Conservation (phyloP, 495 filamentous ascomycete species). For the Lasiosphaeria hispida region DNA sequence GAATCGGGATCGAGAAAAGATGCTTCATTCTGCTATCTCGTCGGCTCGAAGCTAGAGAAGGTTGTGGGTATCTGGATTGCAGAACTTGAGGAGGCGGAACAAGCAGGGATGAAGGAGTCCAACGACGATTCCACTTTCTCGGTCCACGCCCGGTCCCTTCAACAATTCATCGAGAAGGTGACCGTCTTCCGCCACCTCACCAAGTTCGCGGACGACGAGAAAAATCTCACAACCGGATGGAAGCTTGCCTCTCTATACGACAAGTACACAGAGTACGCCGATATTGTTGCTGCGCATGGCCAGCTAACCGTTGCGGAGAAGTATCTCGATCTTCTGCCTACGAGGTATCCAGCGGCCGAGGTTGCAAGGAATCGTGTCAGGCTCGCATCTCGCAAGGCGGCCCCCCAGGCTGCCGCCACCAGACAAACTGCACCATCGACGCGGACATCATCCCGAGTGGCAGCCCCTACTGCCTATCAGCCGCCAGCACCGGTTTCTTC, state of each 20-base stretch:
- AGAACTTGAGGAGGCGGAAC: slow-evolving; percentile 79
- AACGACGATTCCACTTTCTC: slow-evolving; percentile 79
- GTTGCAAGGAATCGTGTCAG: slow-evolving; percentile 82
- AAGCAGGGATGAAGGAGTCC: slow-evolving; percentile 64
- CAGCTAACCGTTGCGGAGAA: slow-evolving; percentile 81
- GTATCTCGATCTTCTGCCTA: slow-evolving; percentile 86
- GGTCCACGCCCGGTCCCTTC: slow-evolving; percentile 82
- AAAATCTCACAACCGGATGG: slow-evolving; percentile 70
- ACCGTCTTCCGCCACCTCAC: slow-evolving; percentile 93
- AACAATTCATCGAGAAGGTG: slow-evolving; percentile 96
- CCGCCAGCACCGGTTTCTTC: slow-evolving; percentile 33
- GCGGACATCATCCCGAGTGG: slow-evolving; percentile 30
- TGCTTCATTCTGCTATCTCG: slow-evolving; percentile 92
- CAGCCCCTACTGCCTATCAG: slow-evolving; percentile 39
- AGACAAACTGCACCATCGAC: slow-evolving; percentile 22
- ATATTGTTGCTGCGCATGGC: slow-evolving; percentile 88
- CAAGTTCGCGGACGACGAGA: slow-evolving; percentile 82
- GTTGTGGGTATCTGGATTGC: slow-evolving; percentile 90
- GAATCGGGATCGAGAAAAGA: slow-evolving; percentile 76
- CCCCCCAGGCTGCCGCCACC: slow-evolving; percentile 29
- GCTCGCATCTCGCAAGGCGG: slow-evolving; percentile 72
- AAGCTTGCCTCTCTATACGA: slow-evolving; percentile 85
- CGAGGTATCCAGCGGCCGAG: slow-evolving; percentile 82
- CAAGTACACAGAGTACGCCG: slow-evolving; percentile 95
- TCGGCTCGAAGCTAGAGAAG: slow-evolving; percentile 95